Conservation (phyloP, 257 asterid species). For the Nicotiana otophora region DNA sequence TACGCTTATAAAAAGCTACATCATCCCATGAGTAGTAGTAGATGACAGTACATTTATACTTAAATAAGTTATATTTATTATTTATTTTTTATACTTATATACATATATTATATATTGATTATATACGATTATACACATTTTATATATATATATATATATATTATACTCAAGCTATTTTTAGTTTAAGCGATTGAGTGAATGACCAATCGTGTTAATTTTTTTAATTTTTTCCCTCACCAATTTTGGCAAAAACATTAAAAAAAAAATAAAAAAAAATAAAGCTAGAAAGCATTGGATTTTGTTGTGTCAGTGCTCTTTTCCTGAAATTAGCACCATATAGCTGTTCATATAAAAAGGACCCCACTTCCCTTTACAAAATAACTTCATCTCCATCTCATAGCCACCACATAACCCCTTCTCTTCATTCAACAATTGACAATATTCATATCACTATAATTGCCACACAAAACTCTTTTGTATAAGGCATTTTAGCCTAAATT, state of each 20-base stretch:
- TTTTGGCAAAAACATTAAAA: not conserved
- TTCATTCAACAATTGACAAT: not conserved
- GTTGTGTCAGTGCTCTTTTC: conserved; percentile 12
- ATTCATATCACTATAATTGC: conserved; percentile 15
- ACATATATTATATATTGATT: no score
- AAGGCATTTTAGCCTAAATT: conserved; percentile 12
- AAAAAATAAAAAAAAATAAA: not conserved
- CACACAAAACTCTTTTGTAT: conserved; percentile 6
- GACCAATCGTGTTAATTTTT: no score
- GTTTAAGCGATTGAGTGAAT: no score
- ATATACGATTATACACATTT: no score
- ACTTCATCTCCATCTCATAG: not conserved
- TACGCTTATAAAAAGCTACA: not conserved
- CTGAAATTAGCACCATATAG: conserved; percentile 11
- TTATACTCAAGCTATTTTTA: no score
- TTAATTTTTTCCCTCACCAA: not conserved
- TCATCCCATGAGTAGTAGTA: conserved; percentile 1
- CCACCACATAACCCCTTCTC: conserved; percentile 22
- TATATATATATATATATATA: no score
- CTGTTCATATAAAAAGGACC: conserved; percentile 22
- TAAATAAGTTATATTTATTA: not conserved
- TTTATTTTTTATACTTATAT: no score
- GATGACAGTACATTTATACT: not conserved
- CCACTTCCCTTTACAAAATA: conserved; percentile 4
- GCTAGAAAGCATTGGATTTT: conserved; percentile 14